Evolutionary conservation across 2,329 filamentous ascomycete species (phyloP).

Genomic region (Chaetomiaceae sp.): DNA sequence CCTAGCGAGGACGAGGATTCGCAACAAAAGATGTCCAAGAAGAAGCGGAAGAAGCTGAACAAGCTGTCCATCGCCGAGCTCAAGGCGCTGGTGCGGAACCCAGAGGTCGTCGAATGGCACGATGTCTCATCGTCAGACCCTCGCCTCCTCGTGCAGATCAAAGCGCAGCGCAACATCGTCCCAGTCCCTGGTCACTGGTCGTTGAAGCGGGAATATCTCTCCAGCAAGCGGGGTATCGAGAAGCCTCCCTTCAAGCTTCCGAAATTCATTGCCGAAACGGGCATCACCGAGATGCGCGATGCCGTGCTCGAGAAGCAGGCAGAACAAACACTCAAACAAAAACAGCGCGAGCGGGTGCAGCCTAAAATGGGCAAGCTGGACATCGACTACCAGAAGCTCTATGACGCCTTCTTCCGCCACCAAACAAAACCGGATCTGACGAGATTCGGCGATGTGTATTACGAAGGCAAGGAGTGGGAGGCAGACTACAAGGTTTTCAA

Average conservation of each 20-base stretch:
- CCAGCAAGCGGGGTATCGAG: conserved; percentile 93
- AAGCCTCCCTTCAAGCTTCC: conserved; percentile 90
- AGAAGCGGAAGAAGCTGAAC: conserved; percentile 86
- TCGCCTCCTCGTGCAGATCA: conserved; percentile 85
- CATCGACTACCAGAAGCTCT: conserved; percentile 97
- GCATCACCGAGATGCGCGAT: conserved; percentile 96
- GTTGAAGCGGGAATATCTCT: conserved; percentile 92
- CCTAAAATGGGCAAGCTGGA: conserved; percentile 97
- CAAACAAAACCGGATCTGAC: conserved; percentile 95
- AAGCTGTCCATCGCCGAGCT: conserved; percentile 93
- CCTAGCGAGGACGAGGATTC: conserved; percentile 76
- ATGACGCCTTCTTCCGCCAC: conserved; percentile 97
- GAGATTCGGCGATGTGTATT: conserved; percentile 97
- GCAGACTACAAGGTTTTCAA: conserved; percentile 88
- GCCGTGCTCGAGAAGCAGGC: conserved; percentile 94
- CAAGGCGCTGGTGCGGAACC: conserved; percentile 84
- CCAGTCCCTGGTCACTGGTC: conserved; percentile 94
- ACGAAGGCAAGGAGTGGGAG: conserved; percentile 97
- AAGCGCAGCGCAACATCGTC: conserved; percentile 90
- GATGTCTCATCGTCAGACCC: conserved; percentile 90
- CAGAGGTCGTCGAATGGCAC: conserved; percentile 96
- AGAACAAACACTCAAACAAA: conserved; percentile 86
- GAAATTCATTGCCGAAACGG: conserved; percentile 95
- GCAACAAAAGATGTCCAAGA: conserved; percentile 78
- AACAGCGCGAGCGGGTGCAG: conserved; percentile 87